Conservation (phyloP, 2,329 filamentous ascomycete species). For the Colletotrichum agaves region DNA sequence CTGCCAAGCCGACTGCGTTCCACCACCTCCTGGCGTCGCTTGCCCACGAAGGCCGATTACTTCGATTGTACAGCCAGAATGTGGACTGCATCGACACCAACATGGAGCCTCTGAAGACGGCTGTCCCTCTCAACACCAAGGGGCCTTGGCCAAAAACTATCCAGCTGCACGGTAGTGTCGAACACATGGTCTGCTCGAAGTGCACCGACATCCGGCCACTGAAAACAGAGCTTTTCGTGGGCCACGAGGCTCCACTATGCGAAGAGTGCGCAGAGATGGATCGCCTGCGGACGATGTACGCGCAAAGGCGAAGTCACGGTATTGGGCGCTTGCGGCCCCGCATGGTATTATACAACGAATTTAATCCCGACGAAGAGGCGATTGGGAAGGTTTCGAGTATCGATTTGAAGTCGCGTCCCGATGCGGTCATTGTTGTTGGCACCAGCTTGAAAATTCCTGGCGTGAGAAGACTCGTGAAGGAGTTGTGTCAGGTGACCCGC, state of each 20-base stretch:
- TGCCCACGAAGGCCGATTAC: conserved; percentile 84
- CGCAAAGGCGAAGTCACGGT: conserved; percentile 91
- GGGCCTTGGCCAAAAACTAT: conserved; percentile 94
- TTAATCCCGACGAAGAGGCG: conserved; percentile 95
- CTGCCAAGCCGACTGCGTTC: conserved; percentile 85
- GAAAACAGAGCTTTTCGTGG: conserved; percentile 81
- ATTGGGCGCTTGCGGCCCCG: conserved; percentile 89
- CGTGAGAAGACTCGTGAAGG: conserved; percentile 87
- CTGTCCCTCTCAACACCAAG: conserved; percentile 82
- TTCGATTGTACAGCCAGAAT: conserved; percentile 96
- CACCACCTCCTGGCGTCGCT: conserved; percentile 94
- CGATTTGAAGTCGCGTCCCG: conserved; percentile 85
- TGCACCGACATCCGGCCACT: conserved; percentile 83
- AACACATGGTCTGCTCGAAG: conserved; percentile 97
- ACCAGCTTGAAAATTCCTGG: conserved; percentile 96
- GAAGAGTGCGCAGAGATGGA: conserved; percentile 79
- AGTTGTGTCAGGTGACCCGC: conserved; percentile 89
- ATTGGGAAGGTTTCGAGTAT: conserved; percentile 91
- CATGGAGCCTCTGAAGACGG: conserved; percentile 81
- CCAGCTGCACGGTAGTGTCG: conserved; percentile 91
- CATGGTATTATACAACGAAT: conserved; percentile 97
- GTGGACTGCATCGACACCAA: conserved; percentile 94
- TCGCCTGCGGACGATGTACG: conserved; percentile 76
- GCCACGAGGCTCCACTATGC: conserved; percentile 85
- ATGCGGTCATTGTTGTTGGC: conserved; percentile 93